These are phyloP conservation scores for Sporothrix schenckii DNA, from an alignment of 2,329 filamentous ascomycete species.

Conservation along the genomic window DNA sequence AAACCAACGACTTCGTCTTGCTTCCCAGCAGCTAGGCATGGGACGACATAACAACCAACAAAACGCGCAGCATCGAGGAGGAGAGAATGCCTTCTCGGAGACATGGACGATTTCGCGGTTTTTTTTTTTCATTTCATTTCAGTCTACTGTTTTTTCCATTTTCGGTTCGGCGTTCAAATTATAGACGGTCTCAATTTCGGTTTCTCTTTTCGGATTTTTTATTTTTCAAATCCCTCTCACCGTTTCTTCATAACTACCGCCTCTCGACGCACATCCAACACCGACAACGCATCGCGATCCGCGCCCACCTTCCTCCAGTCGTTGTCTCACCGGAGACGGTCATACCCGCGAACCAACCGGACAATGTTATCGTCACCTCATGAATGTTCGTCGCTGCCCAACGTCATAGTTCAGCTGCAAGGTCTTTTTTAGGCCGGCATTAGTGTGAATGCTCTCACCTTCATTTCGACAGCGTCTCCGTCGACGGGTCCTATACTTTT, in stretches of 20 bases:
- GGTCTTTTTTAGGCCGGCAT: conserved; percentile 25
- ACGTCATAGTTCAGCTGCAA: conserved; percentile 30
- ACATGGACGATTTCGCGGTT: conserved; percentile 26
- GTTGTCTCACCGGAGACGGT: conserved; percentile 11
- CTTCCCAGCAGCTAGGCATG: conserved; percentile 39
- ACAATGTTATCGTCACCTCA: background rate
- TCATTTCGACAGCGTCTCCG: conserved; percentile 12
- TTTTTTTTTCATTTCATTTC: conserved; percentile 21
- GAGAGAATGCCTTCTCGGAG: background rate
- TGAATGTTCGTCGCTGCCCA: conserved; percentile 31
- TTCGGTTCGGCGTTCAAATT: conserved; percentile 30
- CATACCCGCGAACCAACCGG: conserved; percentile 18
- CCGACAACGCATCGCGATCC: conserved; percentile 29
- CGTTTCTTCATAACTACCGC: background rate
- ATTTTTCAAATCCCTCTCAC: background rate
- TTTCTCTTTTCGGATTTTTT: conserved; percentile 21
- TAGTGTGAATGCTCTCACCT: conserved; percentile 28
- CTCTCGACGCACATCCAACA: conserved; percentile 3
- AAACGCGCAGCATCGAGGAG: background rate
- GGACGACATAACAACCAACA: conserved; percentile 26
- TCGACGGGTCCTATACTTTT: background rate
- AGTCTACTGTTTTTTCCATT: conserved; percentile 7
- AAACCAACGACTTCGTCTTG: conserved; percentile 34
- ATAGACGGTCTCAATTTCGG: conserved; percentile 32
- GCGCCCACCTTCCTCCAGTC: background rate